Evolutionary conservation across 371 early-diverging fungal species (phyloP).

Genomic region (Thermomucor indicae-seudaticae): DNA sequence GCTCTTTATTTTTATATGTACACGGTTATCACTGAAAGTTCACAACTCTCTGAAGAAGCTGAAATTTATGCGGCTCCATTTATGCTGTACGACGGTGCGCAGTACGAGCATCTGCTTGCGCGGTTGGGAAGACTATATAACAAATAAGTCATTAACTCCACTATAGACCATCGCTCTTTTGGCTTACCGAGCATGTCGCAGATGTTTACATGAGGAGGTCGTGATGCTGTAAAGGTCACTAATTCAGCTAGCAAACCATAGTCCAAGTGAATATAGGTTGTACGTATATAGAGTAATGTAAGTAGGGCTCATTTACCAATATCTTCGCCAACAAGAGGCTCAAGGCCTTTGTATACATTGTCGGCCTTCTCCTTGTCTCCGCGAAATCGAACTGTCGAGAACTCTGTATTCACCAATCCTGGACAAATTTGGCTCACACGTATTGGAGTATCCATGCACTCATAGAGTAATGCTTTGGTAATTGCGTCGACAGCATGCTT

Average conservation of each 20-base stretch:
- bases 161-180: neutral
- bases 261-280: neutral
- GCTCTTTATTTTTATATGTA: too few species aligned
- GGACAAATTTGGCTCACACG: constrained; percentile 73
- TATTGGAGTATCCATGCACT: constrained; percentile 75
- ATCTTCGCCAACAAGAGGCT: constrained; percentile 70
- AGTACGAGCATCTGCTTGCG: constrained; percentile 12
- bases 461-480: constrained; percentile 68
- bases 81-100: constrained; percentile 6
- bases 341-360: constrained; percentile 73
- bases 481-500: constrained; percentile 90
- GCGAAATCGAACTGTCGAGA: constrained; percentile 78
- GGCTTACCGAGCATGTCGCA: constrained; percentile 60
- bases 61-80: too few species aligned
- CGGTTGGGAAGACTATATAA: constrained; percentile 11
- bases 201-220: constrained; percentile 81
- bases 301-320: too few species aligned
- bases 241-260: constrained; percentile 55
- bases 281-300: too few species aligned
- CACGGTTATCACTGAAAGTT: too few species aligned
- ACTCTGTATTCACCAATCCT: constrained; percentile 90
- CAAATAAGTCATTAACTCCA: neutral
- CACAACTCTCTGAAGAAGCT: too few species aligned
- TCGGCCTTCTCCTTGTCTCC: constrained; percentile 83
- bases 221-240: constrained; percentile 78